Conservation (phyloP, 768 basidiomycete species). For the Pleurotus pulmonarius region DNA sequence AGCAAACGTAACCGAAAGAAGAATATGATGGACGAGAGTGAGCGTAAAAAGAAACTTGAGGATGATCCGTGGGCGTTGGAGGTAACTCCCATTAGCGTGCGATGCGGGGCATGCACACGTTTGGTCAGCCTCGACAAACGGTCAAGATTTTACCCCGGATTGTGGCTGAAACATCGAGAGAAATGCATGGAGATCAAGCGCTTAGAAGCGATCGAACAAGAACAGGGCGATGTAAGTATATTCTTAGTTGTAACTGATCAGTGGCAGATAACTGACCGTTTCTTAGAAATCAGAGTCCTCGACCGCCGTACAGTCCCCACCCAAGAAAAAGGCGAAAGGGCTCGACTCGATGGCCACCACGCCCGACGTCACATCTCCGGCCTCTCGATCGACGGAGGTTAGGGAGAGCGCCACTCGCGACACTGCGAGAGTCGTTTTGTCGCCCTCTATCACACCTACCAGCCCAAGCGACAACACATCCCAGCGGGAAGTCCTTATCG, state of each 20-base stretch:
- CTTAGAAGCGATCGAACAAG: conserved; percentile 3
- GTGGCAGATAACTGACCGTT: neutral
- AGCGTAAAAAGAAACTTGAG: conserved; percentile 13
- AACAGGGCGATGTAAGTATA: conserved; percentile 1
- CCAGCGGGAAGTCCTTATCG: neutral
- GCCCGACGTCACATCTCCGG: neutral
- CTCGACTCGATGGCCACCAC: neutral
- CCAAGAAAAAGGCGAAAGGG: conserved; percentile 3
- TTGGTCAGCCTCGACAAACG: conserved; percentile 17
- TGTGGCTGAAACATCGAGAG: conserved; percentile 18
- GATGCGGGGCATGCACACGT: conserved; percentile 15
- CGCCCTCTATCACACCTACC: neutral
- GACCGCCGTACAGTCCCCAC: neutral
- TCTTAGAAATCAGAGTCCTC: neutral
- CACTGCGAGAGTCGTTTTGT: neutral
- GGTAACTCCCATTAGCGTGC: conserved; percentile 16
- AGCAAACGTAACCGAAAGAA: conserved; percentile 7
- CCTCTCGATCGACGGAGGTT: neutral
- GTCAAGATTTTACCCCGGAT: conserved; percentile 17
- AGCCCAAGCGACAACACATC: neutral
- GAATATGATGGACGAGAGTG: conserved; percentile 12
- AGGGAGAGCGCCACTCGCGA: neutral
- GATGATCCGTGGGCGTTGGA: conserved; percentile 16
- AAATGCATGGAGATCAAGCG: conserved; percentile 15
- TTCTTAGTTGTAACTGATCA: neutral